Percentiles rank a stretch among this genome's conserved stretches.
These are phyloP conservation scores for Lachnellula occidentalis DNA, from an alignment of 2,329 filamentous ascomycete genomes.

Conservation along the genomic window DNA sequence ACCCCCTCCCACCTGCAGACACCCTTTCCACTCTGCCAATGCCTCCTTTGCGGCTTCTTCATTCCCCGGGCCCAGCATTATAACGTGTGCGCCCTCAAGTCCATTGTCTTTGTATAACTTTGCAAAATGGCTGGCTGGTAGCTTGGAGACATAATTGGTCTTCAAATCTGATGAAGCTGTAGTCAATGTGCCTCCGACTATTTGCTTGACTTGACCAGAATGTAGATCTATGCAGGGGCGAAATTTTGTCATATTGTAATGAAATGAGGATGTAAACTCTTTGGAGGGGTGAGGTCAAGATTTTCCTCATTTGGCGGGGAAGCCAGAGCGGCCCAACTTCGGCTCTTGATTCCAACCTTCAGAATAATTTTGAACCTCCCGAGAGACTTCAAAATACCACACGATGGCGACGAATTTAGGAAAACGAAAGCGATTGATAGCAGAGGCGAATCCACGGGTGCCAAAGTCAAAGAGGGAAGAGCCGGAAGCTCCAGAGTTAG, in stretches of 20 bases:
- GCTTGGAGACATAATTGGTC: constrained; percentile 87
- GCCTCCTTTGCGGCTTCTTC: constrained; percentile 73
- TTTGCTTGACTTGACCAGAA: constrained; percentile 96
- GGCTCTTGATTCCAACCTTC: constrained; percentile 4
- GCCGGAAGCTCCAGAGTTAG: constrained; percentile 34
- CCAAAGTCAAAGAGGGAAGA: constrained; percentile 15
- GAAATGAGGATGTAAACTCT: constrained; percentile 2
- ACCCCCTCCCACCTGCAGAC: constrained; percentile 88
- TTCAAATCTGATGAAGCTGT: constrained; percentile 60
- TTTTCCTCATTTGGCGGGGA: neutral
- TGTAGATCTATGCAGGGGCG: constrained; percentile 96
- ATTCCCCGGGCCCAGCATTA: constrained; percentile 92
- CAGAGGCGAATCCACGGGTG: constrained; percentile 23
- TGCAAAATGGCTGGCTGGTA: constrained; percentile 77
- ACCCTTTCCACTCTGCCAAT: constrained; percentile 69
- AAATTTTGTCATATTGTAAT: constrained; percentile 74
- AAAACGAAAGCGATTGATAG: constrained; percentile 42
- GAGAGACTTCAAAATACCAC: neutral
- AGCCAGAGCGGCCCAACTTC: constrained; percentile 2
- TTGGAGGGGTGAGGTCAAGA: constrained; percentile 1
- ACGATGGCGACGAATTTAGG: constrained; percentile 34
- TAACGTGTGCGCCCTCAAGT: constrained; percentile 81
- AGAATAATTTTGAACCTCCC: constrained; percentile 7
- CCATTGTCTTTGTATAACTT: constrained; percentile 70
- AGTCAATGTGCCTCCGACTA: constrained; percentile 89